phyloP scores from a whole-genome alignment of 805 yeast genomes.

The Kodamaea hsintzibuensis region DNA sequence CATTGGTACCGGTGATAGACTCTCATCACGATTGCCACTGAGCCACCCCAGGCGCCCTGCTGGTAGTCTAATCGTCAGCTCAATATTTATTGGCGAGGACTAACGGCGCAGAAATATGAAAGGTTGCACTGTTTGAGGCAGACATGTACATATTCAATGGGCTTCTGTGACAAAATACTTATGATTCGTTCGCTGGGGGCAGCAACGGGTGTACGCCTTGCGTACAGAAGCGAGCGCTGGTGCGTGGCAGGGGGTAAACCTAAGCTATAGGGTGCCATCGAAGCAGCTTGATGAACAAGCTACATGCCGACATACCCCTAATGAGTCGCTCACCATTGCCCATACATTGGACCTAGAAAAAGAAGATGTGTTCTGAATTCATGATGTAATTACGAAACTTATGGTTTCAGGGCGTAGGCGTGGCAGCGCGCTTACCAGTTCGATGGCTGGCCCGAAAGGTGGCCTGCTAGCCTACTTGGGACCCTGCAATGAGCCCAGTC shows the following conservation, averaged over 20 bases:
- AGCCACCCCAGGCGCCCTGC: not conserved
- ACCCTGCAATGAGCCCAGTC: not conserved
- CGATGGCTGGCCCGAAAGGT: not conserved
- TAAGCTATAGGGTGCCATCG: not conserved
- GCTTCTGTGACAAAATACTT: not conserved
- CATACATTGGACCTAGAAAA: not conserved
- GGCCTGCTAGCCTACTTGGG: not conserved
- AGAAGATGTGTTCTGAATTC: not conserved
- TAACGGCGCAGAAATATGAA: not conserved
- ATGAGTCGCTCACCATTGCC: not conserved
- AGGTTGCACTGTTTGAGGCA: not conserved
- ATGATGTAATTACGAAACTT: not conserved
- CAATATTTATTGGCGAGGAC: not conserved
- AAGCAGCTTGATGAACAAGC: not conserved
- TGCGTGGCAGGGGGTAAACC: not conserved
- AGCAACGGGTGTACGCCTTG: not conserved
- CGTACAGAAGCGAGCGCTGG: not conserved
- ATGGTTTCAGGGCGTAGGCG: constrained; percentile 3
- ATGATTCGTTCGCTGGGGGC: not conserved
- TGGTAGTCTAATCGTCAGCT: not conserved
- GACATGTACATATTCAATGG: not conserved
- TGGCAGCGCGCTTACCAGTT: not conserved
- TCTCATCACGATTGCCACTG: no score
- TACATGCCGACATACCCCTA: not conserved
- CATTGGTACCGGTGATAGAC: no score